Conservation (phyloP, 78 protist genomes). For the Dictyostelium purpureum region DNA sequence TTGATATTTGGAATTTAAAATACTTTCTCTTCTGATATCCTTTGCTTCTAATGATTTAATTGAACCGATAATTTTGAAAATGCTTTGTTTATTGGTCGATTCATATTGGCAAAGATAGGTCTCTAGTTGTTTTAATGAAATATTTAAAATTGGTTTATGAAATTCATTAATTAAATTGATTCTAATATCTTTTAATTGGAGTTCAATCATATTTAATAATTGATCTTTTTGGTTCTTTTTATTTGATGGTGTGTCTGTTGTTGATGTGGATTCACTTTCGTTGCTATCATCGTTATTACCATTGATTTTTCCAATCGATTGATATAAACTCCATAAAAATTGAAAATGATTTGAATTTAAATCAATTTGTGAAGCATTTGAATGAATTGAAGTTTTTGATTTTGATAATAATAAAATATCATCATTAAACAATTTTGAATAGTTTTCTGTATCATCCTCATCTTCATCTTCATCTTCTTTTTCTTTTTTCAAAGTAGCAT, state of each 20-base stretch:
- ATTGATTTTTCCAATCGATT: background rate
- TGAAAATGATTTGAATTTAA: conserved; percentile 3
- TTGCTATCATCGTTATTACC: background rate
- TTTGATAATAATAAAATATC: background rate
- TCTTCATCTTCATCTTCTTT: background rate
- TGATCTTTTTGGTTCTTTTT: background rate
- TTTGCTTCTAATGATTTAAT: background rate
- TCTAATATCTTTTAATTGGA: background rate
- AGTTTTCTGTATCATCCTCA: background rate
- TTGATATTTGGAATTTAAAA: background rate
- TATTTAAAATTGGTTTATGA: background rate
- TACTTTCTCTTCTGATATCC: background rate
- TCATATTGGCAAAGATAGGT: background rate
- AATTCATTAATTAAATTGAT: conserved; percentile 5
- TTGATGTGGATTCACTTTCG: background rate
- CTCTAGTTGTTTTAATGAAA: background rate
- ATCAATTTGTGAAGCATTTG: conserved; percentile 4
- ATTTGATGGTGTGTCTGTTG: background rate
- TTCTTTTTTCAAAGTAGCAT: no score
- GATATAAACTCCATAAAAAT: background rate
- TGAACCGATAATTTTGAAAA: background rate
- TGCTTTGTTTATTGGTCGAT: background rate
- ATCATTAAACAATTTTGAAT: background rate
- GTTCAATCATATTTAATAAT: conserved; percentile 4
- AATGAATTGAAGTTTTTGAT: conserved; percentile 6